Evolutionary conservation across 2,329 filamentous ascomycete species (phyloP).

Genomic region (Aspergillus novoparasiticus): DNA sequence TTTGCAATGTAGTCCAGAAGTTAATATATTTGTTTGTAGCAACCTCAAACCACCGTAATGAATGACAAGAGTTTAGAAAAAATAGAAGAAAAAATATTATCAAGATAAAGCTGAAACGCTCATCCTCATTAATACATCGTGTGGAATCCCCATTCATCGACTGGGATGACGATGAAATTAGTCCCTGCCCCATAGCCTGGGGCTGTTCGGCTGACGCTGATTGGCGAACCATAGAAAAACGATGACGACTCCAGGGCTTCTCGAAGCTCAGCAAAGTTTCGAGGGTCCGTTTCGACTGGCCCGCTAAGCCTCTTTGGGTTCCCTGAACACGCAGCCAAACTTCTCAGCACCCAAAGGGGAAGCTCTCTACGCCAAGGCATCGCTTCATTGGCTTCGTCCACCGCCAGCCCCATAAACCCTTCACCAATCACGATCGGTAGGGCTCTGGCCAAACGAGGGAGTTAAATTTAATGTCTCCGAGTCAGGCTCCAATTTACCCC

Average conservation of each 20-base stretch:
- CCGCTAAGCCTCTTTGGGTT: conserved; percentile 12
- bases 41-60: not conserved
- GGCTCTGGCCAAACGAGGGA: conserved; percentile 2
- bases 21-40: conserved; percentile 2
- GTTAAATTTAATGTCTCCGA: conserved; percentile 3
- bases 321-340: conserved; percentile 5
- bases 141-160: conserved; percentile 9
- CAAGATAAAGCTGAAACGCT: conserved; percentile 12
- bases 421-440: not conserved
- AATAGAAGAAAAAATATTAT: not conserved
- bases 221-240: not conserved
- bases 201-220: conserved; percentile 1
- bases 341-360: conserved; percentile 12
- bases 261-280: conserved; percentile 22
- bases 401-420: not conserved
- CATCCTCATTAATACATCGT: conserved; percentile 18
- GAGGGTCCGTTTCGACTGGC: conserved; percentile 17
- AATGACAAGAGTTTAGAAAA: not conserved
- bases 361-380: conserved; percentile 6
- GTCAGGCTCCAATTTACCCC: not conserved
- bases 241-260: conserved; percentile 27
- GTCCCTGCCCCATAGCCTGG: conserved; percentile 10
- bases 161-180: conserved; percentile 11
- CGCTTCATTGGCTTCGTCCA: conserved; percentile 12
- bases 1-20: not conserved